A percentile compares a stretch with the other conserved stretches of the same genome.
Evolutionary conservation across 192 early-diverging fungal species (phyloP).

Genomic region (Paraglomus brasilianum): DNA sequence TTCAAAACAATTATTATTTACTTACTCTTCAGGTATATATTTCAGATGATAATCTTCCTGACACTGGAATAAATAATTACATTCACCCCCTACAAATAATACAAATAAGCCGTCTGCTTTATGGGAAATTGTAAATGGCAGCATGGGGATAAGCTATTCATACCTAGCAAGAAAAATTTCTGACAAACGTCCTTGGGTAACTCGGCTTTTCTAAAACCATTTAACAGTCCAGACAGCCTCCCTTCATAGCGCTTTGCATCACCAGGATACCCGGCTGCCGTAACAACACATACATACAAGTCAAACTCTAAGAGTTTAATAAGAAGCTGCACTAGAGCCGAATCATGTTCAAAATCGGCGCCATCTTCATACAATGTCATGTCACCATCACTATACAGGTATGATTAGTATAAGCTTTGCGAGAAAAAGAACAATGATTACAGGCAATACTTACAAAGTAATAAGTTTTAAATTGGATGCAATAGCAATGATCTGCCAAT

Average conservation of each 20-base stretch:
- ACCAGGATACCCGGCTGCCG: slow-evolving; percentile 84
- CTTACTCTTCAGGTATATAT: slow-evolving; percentile 64
- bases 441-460: slow-evolving; percentile 65
- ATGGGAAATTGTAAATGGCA: background rate
- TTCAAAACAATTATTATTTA: slow-evolving; percentile 1
- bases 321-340: slow-evolving; percentile 62
- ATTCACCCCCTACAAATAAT: slow-evolving; percentile 66
- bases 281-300: slow-evolving; percentile 82
- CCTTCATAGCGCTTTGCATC: slow-evolving; percentile 73
- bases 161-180: slow-evolving; percentile 78
- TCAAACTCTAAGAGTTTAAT: slow-evolving; percentile 63
- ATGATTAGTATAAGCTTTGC: background rate
- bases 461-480: slow-evolving; percentile 70
- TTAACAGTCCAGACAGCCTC: slow-evolving; percentile 72
- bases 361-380: slow-evolving; percentile 94
- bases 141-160: background rate
- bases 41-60: slow-evolving; percentile 56
- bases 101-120: background rate
- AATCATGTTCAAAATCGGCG: slow-evolving; percentile 72
- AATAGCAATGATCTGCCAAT: slow-evolving; percentile 56
- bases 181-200: slow-evolving; percentile 49
- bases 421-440: background rate
- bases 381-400: slow-evolving; percentile 71
- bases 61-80: slow-evolving; percentile 88
- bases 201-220: slow-evolving; percentile 51